phyloP scores from a whole-genome alignment of 1,284 basidiomycete species.

The Ustilago esculenta region DNA sequence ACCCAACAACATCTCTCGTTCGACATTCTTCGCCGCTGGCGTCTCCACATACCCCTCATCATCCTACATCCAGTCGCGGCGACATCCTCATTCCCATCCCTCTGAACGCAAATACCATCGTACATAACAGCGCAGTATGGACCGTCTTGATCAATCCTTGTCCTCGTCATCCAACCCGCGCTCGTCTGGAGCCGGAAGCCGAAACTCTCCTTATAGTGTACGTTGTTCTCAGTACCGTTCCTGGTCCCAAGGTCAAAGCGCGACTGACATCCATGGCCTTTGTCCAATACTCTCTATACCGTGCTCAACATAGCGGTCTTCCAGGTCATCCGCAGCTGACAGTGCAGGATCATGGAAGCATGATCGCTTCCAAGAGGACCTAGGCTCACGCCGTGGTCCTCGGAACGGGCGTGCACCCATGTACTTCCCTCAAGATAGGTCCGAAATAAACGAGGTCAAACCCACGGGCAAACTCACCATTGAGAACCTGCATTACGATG shows the following conservation, averaged over 20 bases:
- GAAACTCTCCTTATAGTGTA: conserved; percentile 41
- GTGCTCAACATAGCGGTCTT: conserved; percentile 11
- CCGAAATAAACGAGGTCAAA: conserved; percentile 35
- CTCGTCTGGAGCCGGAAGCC: conserved; percentile 20
- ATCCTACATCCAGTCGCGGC: too few species aligned
- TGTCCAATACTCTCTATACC: neutral
- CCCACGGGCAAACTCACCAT: conserved; percentile 73
- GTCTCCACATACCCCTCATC: too few species aligned
- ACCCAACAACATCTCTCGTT: too few species aligned
- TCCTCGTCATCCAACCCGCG: conserved; percentile 10
- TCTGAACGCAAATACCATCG: too few species aligned
- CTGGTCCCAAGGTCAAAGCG: neutral
- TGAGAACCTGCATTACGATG: conserved; percentile 91
- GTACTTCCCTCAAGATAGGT: conserved; percentile 34
- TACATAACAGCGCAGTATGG: conserved; percentile 20
- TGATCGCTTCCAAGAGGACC: conserved; percentile 20
- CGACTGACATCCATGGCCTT: neutral
- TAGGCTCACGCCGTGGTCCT: conserved; percentile 5
- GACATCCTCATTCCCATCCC: too few species aligned
- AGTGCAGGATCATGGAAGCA: conserved; percentile 35
- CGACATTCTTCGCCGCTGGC: too few species aligned
- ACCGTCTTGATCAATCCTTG: conserved; percentile 33
- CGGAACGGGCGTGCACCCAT: conserved; percentile 25
- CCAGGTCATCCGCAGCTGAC: conserved; percentile 14
- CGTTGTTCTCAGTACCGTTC: too few species aligned